Evolutionary conservation across 495 filamentous ascomycete species (phyloP), one percentile per base, ranked within the genome.

Genomic region (Platismatia glauca): DNA sequence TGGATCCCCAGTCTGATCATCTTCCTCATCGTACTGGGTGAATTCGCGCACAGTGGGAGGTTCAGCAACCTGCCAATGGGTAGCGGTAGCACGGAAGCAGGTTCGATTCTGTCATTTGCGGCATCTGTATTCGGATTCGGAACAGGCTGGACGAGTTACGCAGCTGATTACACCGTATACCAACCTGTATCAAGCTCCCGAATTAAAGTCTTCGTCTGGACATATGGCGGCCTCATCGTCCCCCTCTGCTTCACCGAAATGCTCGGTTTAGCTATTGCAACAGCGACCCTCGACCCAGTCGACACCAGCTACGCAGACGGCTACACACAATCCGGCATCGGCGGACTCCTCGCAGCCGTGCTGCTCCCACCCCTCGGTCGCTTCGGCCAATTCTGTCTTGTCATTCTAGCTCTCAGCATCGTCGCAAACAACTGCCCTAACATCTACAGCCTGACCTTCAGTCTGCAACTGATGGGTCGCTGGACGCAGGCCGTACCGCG

Each of bases 381-480:
- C 50, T 92, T 93, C 69, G 90, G 90, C 64, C 81, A 89, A 69
- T 91, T 94, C 78, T 94, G 90, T 73, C 71, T 95, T 24, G 84
- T 92, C 58, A 77, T 95, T 52, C 82, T 95, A 7, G 86, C 89
- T 0, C 80, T 93, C 34, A 86, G 83, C 66, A 92, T 90, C 70
- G 82, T 92, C 66, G 87, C 88, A 61, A 93, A 88, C 77, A 92
- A 91, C 76, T 91, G 86, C 75, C 89, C 93, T n/a, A 91, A 88
- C 76, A 87, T 90, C 68, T 95, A 95, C 78, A 90, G 88, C 43
- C 84, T 94, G 50, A 82, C 82, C 4, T 79, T 95, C 31, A 86
- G 86, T 37, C 78, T 93, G 56, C 89, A 93, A 71, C 81, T 91
- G 15, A 71, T 95, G 37, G 82, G 81, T 24, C 79, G 79, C 46